phyloP scores from a whole-genome alignment of 1,139 yeast species.

The Candida tunisiensis region DNA sequence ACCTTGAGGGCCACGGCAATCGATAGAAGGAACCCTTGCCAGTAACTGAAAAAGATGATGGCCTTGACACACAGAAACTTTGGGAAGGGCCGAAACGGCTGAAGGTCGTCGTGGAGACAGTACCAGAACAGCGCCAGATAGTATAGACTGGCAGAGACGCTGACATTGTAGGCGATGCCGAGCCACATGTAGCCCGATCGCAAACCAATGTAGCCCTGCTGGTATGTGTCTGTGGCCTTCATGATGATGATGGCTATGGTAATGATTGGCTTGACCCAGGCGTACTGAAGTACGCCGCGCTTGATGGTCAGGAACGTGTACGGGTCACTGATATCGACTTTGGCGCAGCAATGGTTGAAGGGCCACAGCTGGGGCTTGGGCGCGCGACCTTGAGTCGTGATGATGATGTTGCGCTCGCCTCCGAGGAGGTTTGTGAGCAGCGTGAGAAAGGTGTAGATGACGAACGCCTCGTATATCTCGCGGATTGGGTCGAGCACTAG shows the following conservation, averaged over 20 bases:
- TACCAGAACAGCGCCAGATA: conserved; percentile 87
- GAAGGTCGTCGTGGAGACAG: conserved; percentile 59
- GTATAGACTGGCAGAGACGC: conserved; percentile 71
- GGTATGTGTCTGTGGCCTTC: conserved; percentile 31
- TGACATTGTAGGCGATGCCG: conserved; percentile 54
- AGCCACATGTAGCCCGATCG: conserved; percentile 46
- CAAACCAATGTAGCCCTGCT: conserved; percentile 29
- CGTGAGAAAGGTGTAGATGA: conserved; percentile 81
- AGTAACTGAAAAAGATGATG: conserved; percentile 87
- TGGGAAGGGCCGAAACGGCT: conserved; percentile 75
- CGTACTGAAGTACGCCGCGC: conserved; percentile 81
- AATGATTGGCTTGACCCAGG: conserved; percentile 73
- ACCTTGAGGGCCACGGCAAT: conserved; percentile 39
- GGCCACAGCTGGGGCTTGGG: conserved; percentile 52
- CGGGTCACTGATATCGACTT: conserved; percentile 79
- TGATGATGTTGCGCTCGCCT: conserved; percentile 76
- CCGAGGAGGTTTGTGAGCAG: conserved; percentile 72
- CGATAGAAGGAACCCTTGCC: conserved; percentile 78
- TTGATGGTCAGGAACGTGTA: conserved; percentile 58
- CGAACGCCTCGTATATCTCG: conserved; percentile 92
- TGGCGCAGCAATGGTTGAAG: conserved; percentile 34
- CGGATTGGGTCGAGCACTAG: conserved; percentile 54
- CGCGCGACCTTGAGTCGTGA: conserved; percentile 52
- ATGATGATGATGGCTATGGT: conserved; percentile 27
- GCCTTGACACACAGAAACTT: conserved; percentile 86